These are phyloP conservation scores for Eucalyptus fibrosa DNA, from an alignment of 345 rosid genomes.

Conservation along the genomic window DNA sequence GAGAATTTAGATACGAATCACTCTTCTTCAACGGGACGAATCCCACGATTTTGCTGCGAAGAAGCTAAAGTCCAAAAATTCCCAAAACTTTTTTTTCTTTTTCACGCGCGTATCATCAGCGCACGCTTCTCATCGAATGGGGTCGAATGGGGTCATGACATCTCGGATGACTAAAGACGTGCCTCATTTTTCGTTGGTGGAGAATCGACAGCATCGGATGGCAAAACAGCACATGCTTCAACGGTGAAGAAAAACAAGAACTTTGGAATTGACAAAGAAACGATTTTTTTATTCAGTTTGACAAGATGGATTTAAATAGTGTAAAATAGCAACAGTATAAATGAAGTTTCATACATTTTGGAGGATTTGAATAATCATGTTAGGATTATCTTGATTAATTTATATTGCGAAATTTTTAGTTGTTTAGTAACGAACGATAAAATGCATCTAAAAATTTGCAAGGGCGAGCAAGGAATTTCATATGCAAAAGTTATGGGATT, in stretches of 20 bases:
- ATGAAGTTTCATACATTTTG: neutral
- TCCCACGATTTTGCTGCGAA: neutral
- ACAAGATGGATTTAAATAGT: neutral
- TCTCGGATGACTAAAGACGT: neutral
- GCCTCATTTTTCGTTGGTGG: neutral
- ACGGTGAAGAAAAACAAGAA: neutral
- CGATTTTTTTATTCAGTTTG: neutral
- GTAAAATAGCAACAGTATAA: neutral
- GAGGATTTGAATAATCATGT: neutral
- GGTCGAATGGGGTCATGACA: neutral
- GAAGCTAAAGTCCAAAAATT: neutral
- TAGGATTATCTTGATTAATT: neutral
- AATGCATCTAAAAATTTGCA: neutral
- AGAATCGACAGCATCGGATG: neutral
- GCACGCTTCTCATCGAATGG: neutral
- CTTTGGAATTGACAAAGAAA: neutral
- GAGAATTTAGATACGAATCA: neutral
- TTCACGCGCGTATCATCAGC: neutral
- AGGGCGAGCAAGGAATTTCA: neutral
- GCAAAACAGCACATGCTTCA: neutral
- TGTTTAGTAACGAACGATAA: no score
- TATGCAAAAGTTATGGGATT: neutral
- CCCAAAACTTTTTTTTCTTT: neutral
- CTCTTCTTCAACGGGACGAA: neutral
- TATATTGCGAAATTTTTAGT: fast-evolving